Evolutionary conservation across 345 rosid species (phyloP).

Genomic region (Dimocarpus longan): DNA sequence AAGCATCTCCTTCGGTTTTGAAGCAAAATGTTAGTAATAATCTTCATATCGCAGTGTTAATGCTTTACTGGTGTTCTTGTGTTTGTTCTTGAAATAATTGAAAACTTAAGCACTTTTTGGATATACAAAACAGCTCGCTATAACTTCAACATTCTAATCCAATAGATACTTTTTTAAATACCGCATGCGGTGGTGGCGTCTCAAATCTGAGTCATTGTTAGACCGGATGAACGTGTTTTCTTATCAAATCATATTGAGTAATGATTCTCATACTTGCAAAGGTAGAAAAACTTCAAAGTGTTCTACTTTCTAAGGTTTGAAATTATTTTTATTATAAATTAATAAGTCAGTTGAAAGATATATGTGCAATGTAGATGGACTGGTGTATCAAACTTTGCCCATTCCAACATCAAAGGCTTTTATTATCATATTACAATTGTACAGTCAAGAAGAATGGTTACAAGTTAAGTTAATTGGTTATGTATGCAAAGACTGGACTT

Average conservation of each 20-base stretch:
- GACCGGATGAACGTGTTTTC: too few species aligned
- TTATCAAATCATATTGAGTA: too few species aligned
- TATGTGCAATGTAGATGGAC: not conserved
- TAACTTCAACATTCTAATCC: not conserved
- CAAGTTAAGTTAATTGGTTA: not conserved
- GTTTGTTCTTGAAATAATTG: not conserved
- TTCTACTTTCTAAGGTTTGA: not conserved
- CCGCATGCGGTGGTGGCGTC: too few species aligned
- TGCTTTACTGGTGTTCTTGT: not conserved
- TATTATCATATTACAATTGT: too few species aligned
- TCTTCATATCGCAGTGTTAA: not conserved
- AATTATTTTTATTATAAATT: not conserved
- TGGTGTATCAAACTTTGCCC: not conserved
- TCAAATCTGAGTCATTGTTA: too few species aligned
- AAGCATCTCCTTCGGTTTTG: conserved; percentile 1
- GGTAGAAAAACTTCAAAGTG: not conserved
- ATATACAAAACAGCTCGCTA: not conserved
- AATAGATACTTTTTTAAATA: too few species aligned
- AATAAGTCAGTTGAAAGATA: not conserved
- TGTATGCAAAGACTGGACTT: conserved; percentile 1
- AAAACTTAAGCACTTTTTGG: not conserved
- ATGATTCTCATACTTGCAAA: not conserved
- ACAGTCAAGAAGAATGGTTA: not conserved
- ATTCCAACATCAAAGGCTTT: not conserved
- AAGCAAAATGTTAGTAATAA: not conserved